These are phyloP conservation scores for Multifurca ochricompacta DNA, from an alignment of 768 basidiomycete genomes.

Conservation along the genomic window DNA sequence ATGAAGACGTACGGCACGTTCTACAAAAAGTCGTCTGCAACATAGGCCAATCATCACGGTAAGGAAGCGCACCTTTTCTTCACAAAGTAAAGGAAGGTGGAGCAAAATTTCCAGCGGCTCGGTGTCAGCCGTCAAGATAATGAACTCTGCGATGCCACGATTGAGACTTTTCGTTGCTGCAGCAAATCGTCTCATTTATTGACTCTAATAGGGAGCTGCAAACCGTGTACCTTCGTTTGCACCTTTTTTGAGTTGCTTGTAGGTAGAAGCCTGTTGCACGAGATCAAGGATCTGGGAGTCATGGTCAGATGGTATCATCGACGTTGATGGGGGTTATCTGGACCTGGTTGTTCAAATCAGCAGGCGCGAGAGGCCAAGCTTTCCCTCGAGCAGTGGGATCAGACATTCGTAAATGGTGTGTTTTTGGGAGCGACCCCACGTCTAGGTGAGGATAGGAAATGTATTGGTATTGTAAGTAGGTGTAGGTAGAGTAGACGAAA, in stretches of 20 bases:
- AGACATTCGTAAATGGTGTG: constrained; percentile 39
- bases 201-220: background rate
- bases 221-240: constrained; percentile 87
- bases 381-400: constrained; percentile 53
- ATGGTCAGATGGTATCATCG: background rate
- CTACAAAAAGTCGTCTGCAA: constrained; percentile 32
- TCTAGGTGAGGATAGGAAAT: constrained; percentile 36
- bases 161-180: constrained; percentile 96
- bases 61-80: constrained; percentile 75
- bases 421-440: constrained; percentile 62
- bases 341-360: constrained; percentile 85
- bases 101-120: constrained; percentile 97
- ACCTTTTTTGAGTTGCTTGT: constrained; percentile 98
- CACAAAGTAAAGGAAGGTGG: constrained; percentile 93
- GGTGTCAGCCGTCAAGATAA: constrained; percentile 92
- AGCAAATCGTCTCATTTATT: background rate
- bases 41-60: background rate
- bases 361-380: constrained; percentile 84
- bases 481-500: background rate
- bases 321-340: constrained; percentile 15
- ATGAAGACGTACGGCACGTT: constrained; percentile 97
- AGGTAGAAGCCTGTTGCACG: constrained; percentile 91
- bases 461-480: no score
- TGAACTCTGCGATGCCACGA: constrained; percentile 96
- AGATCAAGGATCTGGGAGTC: constrained; percentile 78